Evolutionary conservation across 2,329 filamentous ascomycete species (phyloP).

Genomic region (Paradendryphiella salina): DNA sequence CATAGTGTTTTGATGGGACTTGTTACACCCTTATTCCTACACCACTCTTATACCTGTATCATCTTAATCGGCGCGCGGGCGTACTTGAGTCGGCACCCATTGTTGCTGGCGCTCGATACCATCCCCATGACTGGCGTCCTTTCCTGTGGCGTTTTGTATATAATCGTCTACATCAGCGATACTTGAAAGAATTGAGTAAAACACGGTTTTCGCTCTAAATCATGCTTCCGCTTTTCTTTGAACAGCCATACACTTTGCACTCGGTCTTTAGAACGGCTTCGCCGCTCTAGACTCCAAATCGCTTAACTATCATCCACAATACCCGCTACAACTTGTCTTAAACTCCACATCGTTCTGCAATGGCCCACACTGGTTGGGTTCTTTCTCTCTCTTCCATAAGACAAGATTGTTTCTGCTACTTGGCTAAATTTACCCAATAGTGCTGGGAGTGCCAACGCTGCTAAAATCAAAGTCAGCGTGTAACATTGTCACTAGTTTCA

Average conservation of each 20-base stretch:
- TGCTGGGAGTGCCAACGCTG: too few relatives aligned
- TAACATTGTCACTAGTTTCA: too few relatives aligned
- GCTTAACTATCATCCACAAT: too few relatives aligned
- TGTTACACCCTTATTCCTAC: neutral
- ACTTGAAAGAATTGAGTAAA: conserved; percentile 1
- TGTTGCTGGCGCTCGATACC: conserved; percentile 14
- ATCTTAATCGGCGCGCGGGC: conserved; percentile 6
- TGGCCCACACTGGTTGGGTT: too few relatives aligned
- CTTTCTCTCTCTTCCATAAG: too few relatives aligned
- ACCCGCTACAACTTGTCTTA: neutral
- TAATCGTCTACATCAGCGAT: conserved; percentile 1
- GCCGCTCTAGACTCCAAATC: neutral
- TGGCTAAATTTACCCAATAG: too few relatives aligned
- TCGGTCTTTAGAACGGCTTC: neutral
- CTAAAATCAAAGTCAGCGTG: too few relatives aligned
- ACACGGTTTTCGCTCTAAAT: neutral
- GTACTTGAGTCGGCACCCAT: conserved; percentile 9
- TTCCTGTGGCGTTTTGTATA: conserved; percentile 8
- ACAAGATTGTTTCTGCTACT: too few relatives aligned
- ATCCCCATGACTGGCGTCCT: conserved; percentile 8
- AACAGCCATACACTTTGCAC: neutral
- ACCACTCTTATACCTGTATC: conserved; percentile 4
- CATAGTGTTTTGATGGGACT: neutral
- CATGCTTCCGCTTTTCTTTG: too few relatives aligned
- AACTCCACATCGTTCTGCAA: neutral